Conservation (phyloP, 306 rosid genomes). For the Sicyos edulis region DNA sequence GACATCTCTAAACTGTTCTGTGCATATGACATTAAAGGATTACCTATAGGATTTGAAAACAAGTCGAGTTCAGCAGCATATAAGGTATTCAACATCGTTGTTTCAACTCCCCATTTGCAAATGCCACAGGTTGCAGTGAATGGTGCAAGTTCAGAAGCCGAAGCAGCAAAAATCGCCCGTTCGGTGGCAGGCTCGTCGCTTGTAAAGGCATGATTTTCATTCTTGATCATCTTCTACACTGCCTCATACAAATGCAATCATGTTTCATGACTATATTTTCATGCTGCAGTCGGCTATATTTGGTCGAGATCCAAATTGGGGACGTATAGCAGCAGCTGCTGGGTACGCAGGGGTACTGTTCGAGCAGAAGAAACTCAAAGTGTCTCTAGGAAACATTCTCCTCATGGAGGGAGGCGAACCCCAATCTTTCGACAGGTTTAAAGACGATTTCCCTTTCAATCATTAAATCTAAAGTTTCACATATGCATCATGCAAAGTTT, state of each 20-base stretch:
- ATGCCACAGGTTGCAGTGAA: constrained; percentile 51
- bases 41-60: too few species aligned
- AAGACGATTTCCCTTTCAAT: constrained; percentile 16
- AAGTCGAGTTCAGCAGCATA: background rate
- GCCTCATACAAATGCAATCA: constrained; percentile 10
- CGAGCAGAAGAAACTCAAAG: constrained; percentile 60
- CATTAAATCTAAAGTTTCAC: background rate
- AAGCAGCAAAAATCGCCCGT: constrained; percentile 89
- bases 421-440: constrained; percentile 63
- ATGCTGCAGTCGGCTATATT: constrained; percentile 67
- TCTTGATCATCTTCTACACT: constrained; percentile 3
- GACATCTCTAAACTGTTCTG: background rate
- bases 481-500: too few species aligned
- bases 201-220: constrained; percentile 53
- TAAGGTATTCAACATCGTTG: background rate
- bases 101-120: background rate
- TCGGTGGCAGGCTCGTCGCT: constrained; percentile 85
- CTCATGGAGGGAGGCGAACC: constrained; percentile 90
- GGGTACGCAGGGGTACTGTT: constrained; percentile 82
- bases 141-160: constrained; percentile 70
- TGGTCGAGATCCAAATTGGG: constrained; percentile 98
- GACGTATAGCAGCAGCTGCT: constrained; percentile 89
- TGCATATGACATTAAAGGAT: background rate
- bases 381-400: constrained; percentile 66
- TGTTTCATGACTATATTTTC: constrained; percentile 18